Evolutionary conservation across 192 early-diverging fungal genomes (phyloP), one percentile per base, ranked within the genome.

Genomic region (Oehlia diaphana): DNA sequence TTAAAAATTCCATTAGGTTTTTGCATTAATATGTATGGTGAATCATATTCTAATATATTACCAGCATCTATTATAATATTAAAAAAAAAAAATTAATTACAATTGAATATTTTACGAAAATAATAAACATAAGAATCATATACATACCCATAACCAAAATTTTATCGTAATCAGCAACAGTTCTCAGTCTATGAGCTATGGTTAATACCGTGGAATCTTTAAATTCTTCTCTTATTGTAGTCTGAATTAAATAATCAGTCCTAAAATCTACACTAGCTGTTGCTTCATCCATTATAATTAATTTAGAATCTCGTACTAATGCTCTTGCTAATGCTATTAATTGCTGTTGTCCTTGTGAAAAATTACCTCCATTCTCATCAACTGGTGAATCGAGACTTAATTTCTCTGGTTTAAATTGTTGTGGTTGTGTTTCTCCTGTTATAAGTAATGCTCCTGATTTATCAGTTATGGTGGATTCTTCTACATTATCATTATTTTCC

Each of bases 251-350:
- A 21, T 85, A 79, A 80, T 98, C 96, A 0, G 94, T 96, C 44
- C 90, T 89, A 80, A 90, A 91, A 78, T 98, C 96, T 2, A 98
- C 94, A 2, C 90, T 90, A 10, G 96, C 96, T 2, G 96, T 98
- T 5, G 96, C 96, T 82, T 96, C 95, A 80, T 96, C 94, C 87
- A 95, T 88, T 42, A 96, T 86, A 63, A 96, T 90, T 28, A 95
- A 76, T 68, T 84, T 84, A 66, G 86, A 82, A 8, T 87, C 81
- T 42, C 92, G 88, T 10, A 95, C 84, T 21, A 94, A 81, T 0
- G 93, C 93, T 19, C 93, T 89, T 2, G 93, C 93, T 44, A 95
- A 83, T 13, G 88, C 85, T 23, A 95, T 87, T 49, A 95, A 81
- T 80, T 94, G 92, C 7, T 91, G 86, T 80, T 95, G 93, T 3